Percentiles rank a stretch among this genome's conserved stretches.
Evolutionary conservation across 768 basidiomycete genomes (phyloP).

Genomic region (Amanita subjunquillea): DNA sequence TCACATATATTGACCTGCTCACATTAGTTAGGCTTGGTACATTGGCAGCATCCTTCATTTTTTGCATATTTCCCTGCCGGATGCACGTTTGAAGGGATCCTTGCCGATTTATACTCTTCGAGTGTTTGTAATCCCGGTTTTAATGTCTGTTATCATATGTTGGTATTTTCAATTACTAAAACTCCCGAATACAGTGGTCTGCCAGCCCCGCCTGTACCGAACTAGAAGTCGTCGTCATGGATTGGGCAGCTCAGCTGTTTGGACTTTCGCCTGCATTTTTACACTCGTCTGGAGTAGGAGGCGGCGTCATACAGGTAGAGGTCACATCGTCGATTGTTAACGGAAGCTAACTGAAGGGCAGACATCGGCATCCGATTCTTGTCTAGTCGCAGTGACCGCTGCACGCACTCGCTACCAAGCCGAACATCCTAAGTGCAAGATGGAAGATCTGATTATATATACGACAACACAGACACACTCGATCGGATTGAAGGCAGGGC

Average conservation of each 20-base stretch:
- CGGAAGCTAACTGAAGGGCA: constrained; percentile 17
- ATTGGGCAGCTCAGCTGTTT: constrained; percentile 82
- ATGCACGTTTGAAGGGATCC: constrained; percentile 69
- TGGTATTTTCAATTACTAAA: background rate
- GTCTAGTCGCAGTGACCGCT: constrained; percentile 66
- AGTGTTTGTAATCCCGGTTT: constrained; percentile 80
- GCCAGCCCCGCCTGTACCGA: constrained; percentile 89
- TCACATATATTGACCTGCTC: background rate
- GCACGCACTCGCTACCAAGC: constrained; percentile 58
- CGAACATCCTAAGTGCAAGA: constrained; percentile 36
- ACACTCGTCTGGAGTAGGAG: constrained; percentile 59
- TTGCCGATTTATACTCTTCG: constrained; percentile 75
- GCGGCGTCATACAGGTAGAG: constrained; percentile 70
- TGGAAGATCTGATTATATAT: constrained; percentile 72
- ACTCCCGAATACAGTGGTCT: constrained; percentile 52
- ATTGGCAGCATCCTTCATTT: constrained; percentile 90
- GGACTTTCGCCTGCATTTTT: constrained; percentile 60
- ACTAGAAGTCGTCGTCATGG: constrained; percentile 78
- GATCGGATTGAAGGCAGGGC: constrained; percentile 63
- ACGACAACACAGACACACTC: constrained; percentile 89
- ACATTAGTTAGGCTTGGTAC: constrained; percentile 51
- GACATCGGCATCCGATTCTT: constrained; percentile 82
- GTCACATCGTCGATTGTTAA: background rate
- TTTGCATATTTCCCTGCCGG: constrained; percentile 82
- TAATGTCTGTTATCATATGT: constrained; percentile 41